Percentiles rank a stretch among this genome's conserved stretches.
phyloP scores from a whole-genome alignment of 495 filamentous ascomycete species.

The Achaetomiella virescens region DNA sequence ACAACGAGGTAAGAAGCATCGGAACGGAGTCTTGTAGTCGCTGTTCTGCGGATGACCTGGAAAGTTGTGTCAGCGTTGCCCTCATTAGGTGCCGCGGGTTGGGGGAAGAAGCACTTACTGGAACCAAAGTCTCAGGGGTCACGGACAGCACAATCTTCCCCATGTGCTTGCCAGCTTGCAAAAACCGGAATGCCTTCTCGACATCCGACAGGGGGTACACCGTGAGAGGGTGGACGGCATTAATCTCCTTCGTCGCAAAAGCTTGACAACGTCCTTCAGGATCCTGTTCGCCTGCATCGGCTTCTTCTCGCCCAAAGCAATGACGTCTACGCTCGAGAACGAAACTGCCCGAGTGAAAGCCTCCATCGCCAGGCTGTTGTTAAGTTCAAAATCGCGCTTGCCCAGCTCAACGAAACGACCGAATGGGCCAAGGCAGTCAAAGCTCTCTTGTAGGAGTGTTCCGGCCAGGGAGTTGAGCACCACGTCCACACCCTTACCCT shows the following conservation, averaged over 20 bases:
- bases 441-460: conserved; percentile 45
- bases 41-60: conserved; percentile 15
- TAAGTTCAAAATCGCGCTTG: conserved; percentile 35
- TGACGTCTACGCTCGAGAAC: conserved; percentile 30
- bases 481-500: conserved; percentile 50
- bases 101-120: conserved; percentile 12
- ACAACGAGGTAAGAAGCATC: conserved; percentile 54
- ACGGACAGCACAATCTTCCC: conserved; percentile 51
- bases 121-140: conserved; percentile 16
- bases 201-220: conserved; percentile 33
- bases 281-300: conserved; percentile 32
- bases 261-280: conserved; percentile 36
- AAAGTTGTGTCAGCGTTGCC: conserved; percentile 8
- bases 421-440: conserved; percentile 49
- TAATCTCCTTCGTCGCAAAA: conserved; percentile 33
- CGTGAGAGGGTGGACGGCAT: conserved; percentile 29
- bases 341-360: conserved; percentile 33
- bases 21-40: conserved; percentile 21
- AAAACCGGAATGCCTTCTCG: conserved; percentile 39
- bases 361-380: conserved; percentile 35
- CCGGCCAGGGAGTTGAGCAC: conserved; percentile 55
- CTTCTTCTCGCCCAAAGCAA: conserved; percentile 21
- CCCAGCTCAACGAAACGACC: conserved; percentile 55
- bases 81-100: too few relatives aligned
- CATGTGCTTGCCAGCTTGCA: conserved; percentile 46